These are phyloP conservation scores for Mycena venus DNA, from an alignment of 768 basidiomycete genomes.

Conservation along the genomic window DNA sequence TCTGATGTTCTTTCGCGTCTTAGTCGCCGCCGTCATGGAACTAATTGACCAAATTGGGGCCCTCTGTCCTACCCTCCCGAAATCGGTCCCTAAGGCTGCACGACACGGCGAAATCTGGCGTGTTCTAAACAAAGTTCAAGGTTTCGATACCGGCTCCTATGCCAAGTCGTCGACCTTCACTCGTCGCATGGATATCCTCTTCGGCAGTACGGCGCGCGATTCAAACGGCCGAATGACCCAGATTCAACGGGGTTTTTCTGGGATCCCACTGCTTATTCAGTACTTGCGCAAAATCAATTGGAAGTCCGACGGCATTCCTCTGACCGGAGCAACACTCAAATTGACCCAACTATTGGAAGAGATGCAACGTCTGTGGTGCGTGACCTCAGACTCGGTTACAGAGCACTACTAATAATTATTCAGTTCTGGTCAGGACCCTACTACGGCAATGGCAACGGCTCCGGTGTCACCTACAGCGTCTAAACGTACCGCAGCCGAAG, in stretches of 20 bases:
- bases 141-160: not conserved
- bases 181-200: constrained; percentile 16
- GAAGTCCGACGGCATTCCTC: constrained; percentile 1
- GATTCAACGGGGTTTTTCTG: not conserved
- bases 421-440: not conserved
- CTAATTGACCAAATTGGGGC: not conserved
- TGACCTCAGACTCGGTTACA: not conserved
- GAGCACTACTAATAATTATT: not conserved
- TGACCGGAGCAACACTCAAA: not conserved
- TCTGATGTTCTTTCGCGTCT: not conserved
- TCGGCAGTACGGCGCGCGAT: not conserved
- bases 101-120: not conserved
- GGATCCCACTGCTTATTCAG: not conserved
- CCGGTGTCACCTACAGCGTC: not conserved
- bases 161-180: not conserved
- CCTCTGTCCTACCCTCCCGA: not conserved
- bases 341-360: not conserved
- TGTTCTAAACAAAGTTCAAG: not conserved
- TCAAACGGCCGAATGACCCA: not conserved
- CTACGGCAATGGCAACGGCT: not conserved
- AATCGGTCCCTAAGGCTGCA: not conserved
- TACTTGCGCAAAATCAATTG: constrained; percentile 8
- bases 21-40: not conserved
- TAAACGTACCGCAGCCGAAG: not conserved
- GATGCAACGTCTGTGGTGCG: not conserved